Conservation (phyloP, 805 yeast genomes). For the Candida adriatica region DNA sequence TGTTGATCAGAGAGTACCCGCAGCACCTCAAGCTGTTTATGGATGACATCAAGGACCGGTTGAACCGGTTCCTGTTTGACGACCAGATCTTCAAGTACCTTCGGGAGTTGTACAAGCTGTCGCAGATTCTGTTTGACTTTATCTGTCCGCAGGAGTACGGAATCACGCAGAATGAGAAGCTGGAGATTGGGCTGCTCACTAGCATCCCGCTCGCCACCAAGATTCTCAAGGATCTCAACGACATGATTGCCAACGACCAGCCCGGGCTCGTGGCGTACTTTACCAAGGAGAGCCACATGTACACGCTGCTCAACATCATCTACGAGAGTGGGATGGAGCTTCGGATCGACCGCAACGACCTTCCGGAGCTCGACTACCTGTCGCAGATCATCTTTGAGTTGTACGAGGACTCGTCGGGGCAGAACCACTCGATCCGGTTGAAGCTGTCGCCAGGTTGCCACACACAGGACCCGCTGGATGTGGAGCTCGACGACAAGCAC, state of each 20-base stretch:
- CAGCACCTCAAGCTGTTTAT: conserved; percentile 23
- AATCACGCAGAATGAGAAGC: conserved; percentile 87
- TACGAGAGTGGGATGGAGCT: conserved; percentile 93
- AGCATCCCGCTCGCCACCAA: conserved; percentile 91
- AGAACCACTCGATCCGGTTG: conserved; percentile 83
- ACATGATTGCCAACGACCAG: conserved; percentile 67
- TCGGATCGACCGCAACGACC: conserved; percentile 88
- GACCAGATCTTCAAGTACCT: conserved; percentile 72
- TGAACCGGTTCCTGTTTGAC: conserved; percentile 55
- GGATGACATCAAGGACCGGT: conserved; percentile 4
- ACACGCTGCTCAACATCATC: conserved; percentile 82
- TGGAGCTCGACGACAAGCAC: conserved; percentile 92
- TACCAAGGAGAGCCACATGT: conserved; percentile 96
- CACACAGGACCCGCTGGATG: conserved; percentile 95
- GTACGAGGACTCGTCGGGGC: conserved; percentile 73
- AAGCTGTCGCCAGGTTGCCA: conserved; percentile 98
- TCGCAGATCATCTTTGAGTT: conserved; percentile 93
- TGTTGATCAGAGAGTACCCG: conserved; percentile 24
- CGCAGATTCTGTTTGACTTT: conserved; percentile 92
- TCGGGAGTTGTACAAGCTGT: conserved; percentile 81
- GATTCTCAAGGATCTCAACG: conserved; percentile 71
- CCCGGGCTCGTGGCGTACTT: conserved; percentile 88
- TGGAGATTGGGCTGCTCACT: conserved; percentile 92
- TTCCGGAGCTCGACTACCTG: conserved; percentile 92
- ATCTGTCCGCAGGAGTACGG: conserved; percentile 99